Percentiles rank a stretch among this genome's conserved stretches.
phyloP scores from a whole-genome alignment of 257 asterid species.

The Eustoma russellianum region DNA sequence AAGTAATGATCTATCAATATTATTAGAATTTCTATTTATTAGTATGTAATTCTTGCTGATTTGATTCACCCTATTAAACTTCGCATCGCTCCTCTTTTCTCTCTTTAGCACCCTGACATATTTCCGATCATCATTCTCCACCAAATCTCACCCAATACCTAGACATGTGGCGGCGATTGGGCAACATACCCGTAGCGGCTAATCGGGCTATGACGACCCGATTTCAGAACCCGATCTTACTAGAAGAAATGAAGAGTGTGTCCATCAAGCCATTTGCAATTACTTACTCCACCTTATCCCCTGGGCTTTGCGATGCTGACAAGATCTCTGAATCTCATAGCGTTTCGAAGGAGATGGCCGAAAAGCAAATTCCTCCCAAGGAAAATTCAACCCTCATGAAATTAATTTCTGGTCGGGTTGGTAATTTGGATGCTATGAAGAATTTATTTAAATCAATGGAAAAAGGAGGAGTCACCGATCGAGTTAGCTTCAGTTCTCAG shows the following conservation, averaged over 20 bases:
- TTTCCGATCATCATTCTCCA: too few species aligned
- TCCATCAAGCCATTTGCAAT: constrained; percentile 66
- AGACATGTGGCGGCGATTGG: too few species aligned
- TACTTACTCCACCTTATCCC: constrained; percentile 70
- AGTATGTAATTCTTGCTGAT: too few species aligned
- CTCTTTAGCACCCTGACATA: too few species aligned
- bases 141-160: too few species aligned
- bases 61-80: too few species aligned
- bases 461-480: constrained; percentile 61
- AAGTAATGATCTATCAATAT: too few species aligned
- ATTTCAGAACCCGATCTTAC: constrained; percentile 69
- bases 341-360: constrained; percentile 72
- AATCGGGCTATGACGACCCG: constrained; percentile 87
- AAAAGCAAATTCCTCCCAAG: constrained; percentile 42
- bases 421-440: constrained; percentile 66
- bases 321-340: constrained; percentile 60
- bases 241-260: constrained; percentile 70
- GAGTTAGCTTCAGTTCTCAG: constrained; percentile 57
- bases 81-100: too few species aligned
- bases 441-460: constrained; percentile 60
- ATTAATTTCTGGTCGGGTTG: constrained; percentile 51
- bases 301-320: constrained; percentile 85
- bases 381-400: constrained; percentile 54
- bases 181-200: constrained; percentile 39
- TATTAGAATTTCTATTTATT: too few species aligned